Percentiles rank a stretch among this genome's conserved stretches.
These are phyloP conservation scores for Metschnikowia bowlesiae DNA, from an alignment of 805 yeast species.

Conservation along the genomic window DNA sequence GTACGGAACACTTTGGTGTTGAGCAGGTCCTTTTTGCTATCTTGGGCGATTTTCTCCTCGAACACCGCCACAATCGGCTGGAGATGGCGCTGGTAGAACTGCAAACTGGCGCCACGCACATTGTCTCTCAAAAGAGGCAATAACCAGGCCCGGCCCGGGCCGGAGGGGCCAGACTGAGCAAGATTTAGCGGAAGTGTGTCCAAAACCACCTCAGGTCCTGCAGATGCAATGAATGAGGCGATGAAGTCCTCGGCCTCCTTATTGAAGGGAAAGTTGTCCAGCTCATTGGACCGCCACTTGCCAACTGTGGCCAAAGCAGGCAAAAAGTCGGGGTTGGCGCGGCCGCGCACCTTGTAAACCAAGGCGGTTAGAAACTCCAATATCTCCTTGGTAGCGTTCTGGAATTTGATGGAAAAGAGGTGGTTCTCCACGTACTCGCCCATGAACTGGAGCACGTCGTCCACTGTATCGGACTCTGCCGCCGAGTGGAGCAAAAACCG, in stretches of 20 bases:
- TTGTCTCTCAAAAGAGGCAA: conserved; percentile 87
- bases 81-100: conserved; percentile 57
- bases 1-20: conserved; percentile 79
- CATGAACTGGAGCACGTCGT: conserved; percentile 48
- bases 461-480: conserved; percentile 44
- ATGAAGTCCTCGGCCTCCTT: conserved; percentile 77
- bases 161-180: conserved; percentile 24
- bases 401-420: conserved; percentile 67
- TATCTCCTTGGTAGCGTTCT: conserved; percentile 69
- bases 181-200: conserved; percentile 75
- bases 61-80: conserved; percentile 62
- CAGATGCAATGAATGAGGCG: conserved; percentile 67
- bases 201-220: conserved; percentile 86
- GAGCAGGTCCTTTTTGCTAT: conserved; percentile 48
- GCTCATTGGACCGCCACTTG: conserved; percentile 78
- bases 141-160: conserved; percentile 94
- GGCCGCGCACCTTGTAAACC: conserved; percentile 57
- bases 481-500: conserved; percentile 52
- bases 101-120: conserved; percentile 64
- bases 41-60: conserved; percentile 39
- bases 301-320: conserved; percentile 70
- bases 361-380: conserved; percentile 63
- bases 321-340: conserved; percentile 68
- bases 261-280: conserved; percentile 60
- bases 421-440: conserved; percentile 51